A percentile compares a stretch with the other conserved stretches of the same genome.
Evolutionary conservation across 768 basidiomycete species (phyloP).

Genomic region (Leccinellum rugosiceps): DNA sequence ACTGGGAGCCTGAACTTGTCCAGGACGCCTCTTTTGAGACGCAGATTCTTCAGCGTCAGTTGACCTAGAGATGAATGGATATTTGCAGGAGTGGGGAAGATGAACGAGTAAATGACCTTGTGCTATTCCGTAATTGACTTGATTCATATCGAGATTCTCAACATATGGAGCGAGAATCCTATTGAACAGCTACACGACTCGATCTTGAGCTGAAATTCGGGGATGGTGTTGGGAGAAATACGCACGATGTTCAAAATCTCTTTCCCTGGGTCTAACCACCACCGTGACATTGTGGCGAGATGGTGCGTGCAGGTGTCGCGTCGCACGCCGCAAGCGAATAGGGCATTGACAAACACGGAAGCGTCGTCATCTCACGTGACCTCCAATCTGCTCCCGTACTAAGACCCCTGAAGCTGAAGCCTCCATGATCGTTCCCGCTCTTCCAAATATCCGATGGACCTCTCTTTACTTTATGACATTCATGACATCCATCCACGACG

Average conservation of each 20-base stretch:
- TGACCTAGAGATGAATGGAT: slow-evolving; percentile 48
- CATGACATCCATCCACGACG: too few species aligned
- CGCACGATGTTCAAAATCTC: slow-evolving; percentile 75
- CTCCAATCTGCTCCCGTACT: background rate
- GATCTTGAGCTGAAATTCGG: background rate
- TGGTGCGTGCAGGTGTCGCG: slow-evolving; percentile 1
- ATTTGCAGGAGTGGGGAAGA: background rate
- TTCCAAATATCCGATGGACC: too few species aligned
- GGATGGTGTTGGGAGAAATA: background rate
- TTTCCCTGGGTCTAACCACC: slow-evolving; percentile 87
- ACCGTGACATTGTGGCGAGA: slow-evolving; percentile 48
- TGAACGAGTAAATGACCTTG: slow-evolving; percentile 50
- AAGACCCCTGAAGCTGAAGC: background rate
- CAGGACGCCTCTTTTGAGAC: slow-evolving; percentile 87
- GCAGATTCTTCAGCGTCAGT: slow-evolving; percentile 73
- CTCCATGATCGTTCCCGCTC: too few species aligned
- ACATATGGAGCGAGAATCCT: slow-evolving; percentile 92
- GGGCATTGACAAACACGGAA: slow-evolving; percentile 31
- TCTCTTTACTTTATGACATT: too few species aligned
- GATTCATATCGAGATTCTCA: slow-evolving; percentile 91
- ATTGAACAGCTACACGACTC: slow-evolving; percentile 64
- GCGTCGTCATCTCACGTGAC: slow-evolving; percentile 30
- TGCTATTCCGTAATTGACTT: slow-evolving; percentile 90
- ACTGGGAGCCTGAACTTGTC: slow-evolving; percentile 96
- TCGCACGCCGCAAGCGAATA: slow-evolving; percentile 17